phyloP scores from a whole-genome alignment of 176 grass and related monocot species.

The Triticum aestivum region IWGSC_CS_RefSeq_v2.1 NC_057805.1:417539045-417539544 shows the following conservation, averaged over 20 bases:
- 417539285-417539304: neutral
- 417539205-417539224: constrained; percentile 10
- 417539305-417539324: neutral
- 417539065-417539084: constrained; percentile 99
- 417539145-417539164: constrained; percentile 69
- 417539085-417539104: constrained; percentile 62
- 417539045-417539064: constrained; percentile 99
- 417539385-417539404: neutral
- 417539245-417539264: constrained; percentile 2
- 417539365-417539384: too few species aligned
- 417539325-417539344: neutral
- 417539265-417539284: constrained; percentile 15
- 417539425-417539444: constrained; percentile 13
- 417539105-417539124: constrained; percentile 59
- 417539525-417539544: neutral
- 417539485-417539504: neutral
- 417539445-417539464: constrained; percentile 7
- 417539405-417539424: neutral
- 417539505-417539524: constrained; percentile 9
- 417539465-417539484: constrained; percentile 14
- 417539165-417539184: neutral
- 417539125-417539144: constrained; percentile 58
- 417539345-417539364: neutral
- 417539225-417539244: neutral
- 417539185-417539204: neutral